These are phyloP conservation scores for Fusarium burgessii DNA, from an alignment of 2,329 filamentous ascomycete species.

Conservation along the genomic window DNA sequence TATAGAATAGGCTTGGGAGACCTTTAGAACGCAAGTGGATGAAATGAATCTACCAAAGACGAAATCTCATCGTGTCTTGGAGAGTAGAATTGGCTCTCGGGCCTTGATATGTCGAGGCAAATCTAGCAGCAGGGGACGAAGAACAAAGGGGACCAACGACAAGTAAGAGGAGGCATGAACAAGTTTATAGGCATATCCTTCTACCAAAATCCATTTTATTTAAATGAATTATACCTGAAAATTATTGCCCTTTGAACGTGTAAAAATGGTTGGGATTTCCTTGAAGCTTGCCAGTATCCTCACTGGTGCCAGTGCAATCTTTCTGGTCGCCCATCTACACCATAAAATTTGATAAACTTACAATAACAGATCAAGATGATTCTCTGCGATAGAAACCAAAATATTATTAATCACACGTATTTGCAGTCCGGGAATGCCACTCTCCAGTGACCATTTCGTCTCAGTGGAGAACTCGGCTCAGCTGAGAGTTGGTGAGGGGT, in stretches of 20 bases:
- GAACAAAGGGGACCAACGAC: background rate
- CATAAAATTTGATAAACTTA: background rate
- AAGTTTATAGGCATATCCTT: too few relatives aligned
- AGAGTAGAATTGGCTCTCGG: background rate
- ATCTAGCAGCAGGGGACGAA: background rate
- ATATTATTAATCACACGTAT: background rate
- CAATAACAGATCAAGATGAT: background rate
- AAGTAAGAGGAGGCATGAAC: background rate
- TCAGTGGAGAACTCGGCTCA: background rate
- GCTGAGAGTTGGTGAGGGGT: slow-evolving; percentile 4
- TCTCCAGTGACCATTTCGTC: background rate
- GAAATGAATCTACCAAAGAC: too few relatives aligned
- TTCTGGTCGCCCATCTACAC: background rate
- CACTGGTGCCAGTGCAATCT: background rate
- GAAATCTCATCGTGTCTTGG: background rate
- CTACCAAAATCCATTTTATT: too few relatives aligned
- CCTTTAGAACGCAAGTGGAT: too few relatives aligned
- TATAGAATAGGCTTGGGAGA: too few relatives aligned
- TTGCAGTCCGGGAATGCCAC: background rate
- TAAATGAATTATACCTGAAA: too few relatives aligned
- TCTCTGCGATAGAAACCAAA: background rate
- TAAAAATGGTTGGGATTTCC: too few relatives aligned
- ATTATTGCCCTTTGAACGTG: too few relatives aligned
- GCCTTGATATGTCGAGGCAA: background rate
- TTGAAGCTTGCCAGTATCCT: too few relatives aligned